Evolutionary conservation across 1,284 basidiomycete species (phyloP), one percentile per base, ranked within the genome.

Genomic region (Flammula alnicola): DNA sequence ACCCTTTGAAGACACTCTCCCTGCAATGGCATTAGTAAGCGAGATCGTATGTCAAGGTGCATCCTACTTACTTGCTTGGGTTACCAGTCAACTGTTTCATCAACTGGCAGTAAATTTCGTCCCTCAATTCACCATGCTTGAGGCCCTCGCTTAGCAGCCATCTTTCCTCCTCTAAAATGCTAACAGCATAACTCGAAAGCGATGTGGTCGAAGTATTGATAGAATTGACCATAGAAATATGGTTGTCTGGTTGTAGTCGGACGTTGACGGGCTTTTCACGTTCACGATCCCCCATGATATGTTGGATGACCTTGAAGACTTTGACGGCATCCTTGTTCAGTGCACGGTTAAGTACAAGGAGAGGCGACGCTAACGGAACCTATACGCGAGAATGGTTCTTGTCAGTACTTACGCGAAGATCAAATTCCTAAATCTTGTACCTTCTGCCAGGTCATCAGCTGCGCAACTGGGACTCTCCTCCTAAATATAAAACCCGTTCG

Each of bases 391-490:
- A 40, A 43, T 30, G 9, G 9, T 11, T 22, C 14, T 10, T n/a
- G 10, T 36, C 49, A 39, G 17, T 26, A 43, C 4, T 23, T 31
- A 25, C 23, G 20, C 27, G 16, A 22, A 33, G 11, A 27, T 25
- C 22, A 33, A 19, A 22, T 17, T 35, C 4, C 17, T 16, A 20
- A 7, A 30, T 23, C 14, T 22, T 35, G 32, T 41, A 83, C 85
- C 77, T 88, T 91, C 67, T 95, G 93, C 91, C 92, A 95, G 44
- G 83, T 78, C 90, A 95, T 93, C 70, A 95, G 82, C 60, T 91
- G 84, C 29, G 79, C 84, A 3, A 94, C 81, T 0, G 93, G 91
- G 1, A 95, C 80, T 53, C 78, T 83, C 37, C 91, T 79, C 54
- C 84, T 75, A 64, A 95, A 88, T 49, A 94, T 88, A 62, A 95